Base-by-base conservation (phyloP, 192 early-diverging fungal species). In the Lunasporangiospora selenospora region DNA sequence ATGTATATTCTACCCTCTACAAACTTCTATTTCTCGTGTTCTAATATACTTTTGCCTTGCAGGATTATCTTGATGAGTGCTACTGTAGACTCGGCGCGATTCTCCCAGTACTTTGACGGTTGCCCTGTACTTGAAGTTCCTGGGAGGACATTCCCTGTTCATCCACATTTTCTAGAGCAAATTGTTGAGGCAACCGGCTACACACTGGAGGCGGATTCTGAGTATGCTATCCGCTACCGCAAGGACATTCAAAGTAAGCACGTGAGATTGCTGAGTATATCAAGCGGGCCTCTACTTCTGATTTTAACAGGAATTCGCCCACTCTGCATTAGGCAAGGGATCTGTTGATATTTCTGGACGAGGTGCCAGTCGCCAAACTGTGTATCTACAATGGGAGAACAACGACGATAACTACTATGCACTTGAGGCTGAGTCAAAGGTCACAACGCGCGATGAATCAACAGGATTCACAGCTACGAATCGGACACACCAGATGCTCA, bases 31-130 rank as follows among this genome's bases (percentile, higher is more conserved):
- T 26, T 46, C 13, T 36, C 40, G 32, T 39, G 38, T 41, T 29
- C 39, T 37, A 19, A 27, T 63, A 52, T 51, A n/a, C 23, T 4
- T 48, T 18, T 30, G 26, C 5, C 21, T 66, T 26, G 9, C 55
- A 85, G 65, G 49, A 29, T 87, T 37, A 79, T 92, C 48, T 59
- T 92, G 10, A 92, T 93, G 91, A 86, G 83, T 71, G 90, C 89
- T 12, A 94, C 91, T 3, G 84, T 88, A 2, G 86, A 93, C 34
- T 84, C 89, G 8, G 55, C 48, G 50, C 81, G 54, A 55, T 92
- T 85, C 19, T 91, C 76, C 16, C 19, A 32, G 50, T 94, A 82
- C 82, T 91, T 77, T 83, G 83, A 29, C 24, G 75, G 53, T 33
- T 81, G 82, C 12, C 90, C 87, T 32, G 65, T 81, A 1, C 78